Conservation (phyloP, 1,139 yeast genomes). For the Blastobotrys illinoisensis region DNA sequence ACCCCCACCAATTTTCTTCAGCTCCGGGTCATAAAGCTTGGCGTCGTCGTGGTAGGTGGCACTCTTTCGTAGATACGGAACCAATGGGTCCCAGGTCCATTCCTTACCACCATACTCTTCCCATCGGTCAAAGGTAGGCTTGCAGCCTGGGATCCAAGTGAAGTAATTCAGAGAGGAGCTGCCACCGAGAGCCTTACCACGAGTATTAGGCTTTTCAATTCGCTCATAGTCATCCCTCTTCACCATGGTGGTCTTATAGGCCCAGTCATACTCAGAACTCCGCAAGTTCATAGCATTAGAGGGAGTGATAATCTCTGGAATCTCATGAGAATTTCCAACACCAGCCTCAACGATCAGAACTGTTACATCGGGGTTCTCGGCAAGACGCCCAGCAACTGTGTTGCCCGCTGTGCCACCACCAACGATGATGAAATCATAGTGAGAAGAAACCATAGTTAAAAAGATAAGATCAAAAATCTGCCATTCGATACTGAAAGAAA, state of each 20-base stretch:
- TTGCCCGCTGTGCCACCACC: constrained; percentile 37
- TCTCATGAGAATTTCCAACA: constrained; percentile 21
- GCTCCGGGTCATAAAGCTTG: constrained; percentile 17
- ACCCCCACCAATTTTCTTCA: constrained; percentile 22
- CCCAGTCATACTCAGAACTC: constrained; percentile 24
- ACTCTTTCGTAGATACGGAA: constrained; percentile 25
- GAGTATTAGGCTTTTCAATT: constrained; percentile 25
- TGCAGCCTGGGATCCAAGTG: constrained; percentile 26
- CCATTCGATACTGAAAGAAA: not conserved
- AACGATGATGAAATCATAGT: constrained; percentile 30
- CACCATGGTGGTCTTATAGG: constrained; percentile 25
- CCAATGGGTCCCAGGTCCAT: constrained; percentile 26
- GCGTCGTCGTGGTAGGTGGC: constrained; percentile 24
- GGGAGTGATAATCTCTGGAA: constrained; percentile 21
- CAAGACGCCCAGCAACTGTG: constrained; percentile 33
- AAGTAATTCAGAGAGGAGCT: constrained; percentile 35
- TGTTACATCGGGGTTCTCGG: constrained; percentile 26
- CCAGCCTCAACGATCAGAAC: constrained; percentile 26
- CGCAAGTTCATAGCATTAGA: constrained; percentile 24
- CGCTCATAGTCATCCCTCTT: constrained; percentile 26
- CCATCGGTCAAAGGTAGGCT: constrained; percentile 25
- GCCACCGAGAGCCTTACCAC: constrained; percentile 34
- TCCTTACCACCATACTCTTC: constrained; percentile 26
- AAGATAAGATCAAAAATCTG: not conserved
- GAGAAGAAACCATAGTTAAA: not conserved